A percentile compares a stretch with the other conserved stretches of the same genome.
phyloP scores from a whole-genome alignment of 1,284 basidiomycete genomes.

The Caloboletus firmus region DNA sequence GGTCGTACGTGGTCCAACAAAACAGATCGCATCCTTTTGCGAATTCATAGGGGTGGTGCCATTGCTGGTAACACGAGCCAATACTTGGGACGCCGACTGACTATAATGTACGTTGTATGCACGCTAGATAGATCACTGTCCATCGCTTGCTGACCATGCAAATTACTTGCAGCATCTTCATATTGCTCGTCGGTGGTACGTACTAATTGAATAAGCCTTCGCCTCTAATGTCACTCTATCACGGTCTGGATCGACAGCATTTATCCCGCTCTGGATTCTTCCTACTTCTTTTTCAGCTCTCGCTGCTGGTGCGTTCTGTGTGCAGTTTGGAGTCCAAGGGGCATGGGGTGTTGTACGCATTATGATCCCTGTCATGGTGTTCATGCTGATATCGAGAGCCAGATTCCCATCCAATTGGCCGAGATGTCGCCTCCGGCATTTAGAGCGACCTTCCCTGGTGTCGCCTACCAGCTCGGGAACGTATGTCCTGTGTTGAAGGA shows the following conservation, averaged over 20 bases:
- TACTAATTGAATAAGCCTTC: constrained; percentile 35
- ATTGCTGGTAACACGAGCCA: constrained; percentile 83
- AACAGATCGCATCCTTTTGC: constrained; percentile 9
- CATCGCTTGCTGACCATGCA: neutral
- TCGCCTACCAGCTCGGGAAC: constrained; percentile 87
- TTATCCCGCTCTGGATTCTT: constrained; percentile 86
- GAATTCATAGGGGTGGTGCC: constrained; percentile 61
- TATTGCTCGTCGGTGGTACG: constrained; percentile 50
- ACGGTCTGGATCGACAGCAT: constrained; percentile 36
- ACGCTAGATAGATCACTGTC: neutral
- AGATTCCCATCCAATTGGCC: constrained; percentile 84
- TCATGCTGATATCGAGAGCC: neutral
- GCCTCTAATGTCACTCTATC: constrained; percentile 56
- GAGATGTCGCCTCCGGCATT: constrained; percentile 93
- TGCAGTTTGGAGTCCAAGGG: constrained; percentile 87
- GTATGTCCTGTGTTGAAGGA: constrained; percentile 30
- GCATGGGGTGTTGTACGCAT: constrained; percentile 67
- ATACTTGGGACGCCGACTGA: constrained; percentile 84
- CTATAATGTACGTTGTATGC: constrained; percentile 61
- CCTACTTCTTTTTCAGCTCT: constrained; percentile 66
- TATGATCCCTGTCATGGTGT: neutral
- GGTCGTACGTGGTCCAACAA: neutral
- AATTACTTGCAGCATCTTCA: constrained; percentile 19
- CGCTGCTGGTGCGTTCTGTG: constrained; percentile 78
- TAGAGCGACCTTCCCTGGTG: constrained; percentile 89